A percentile compares a stretch with the other conserved stretches of the same genome.
These are phyloP conservation scores for Mortierella antarctica DNA, from an alignment of 192 early-diverging fungal genomes.

Conservation along the genomic window DNA sequence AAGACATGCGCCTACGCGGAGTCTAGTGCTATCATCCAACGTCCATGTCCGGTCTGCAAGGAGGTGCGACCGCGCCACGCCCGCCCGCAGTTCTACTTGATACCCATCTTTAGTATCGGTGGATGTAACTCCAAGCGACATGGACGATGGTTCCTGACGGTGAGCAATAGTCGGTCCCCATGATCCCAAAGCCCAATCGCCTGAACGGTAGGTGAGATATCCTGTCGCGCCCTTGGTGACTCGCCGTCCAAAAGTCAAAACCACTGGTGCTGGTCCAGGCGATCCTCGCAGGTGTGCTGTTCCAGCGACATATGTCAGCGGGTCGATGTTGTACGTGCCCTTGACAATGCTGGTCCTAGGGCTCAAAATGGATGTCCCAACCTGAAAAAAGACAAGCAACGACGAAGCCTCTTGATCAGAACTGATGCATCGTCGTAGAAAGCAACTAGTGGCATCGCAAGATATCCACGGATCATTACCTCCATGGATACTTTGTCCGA, in stretches of 20 bases:
- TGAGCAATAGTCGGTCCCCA: slow-evolving; percentile 66
- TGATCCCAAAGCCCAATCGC: slow-evolving; percentile 72
- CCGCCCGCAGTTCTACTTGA: slow-evolving; percentile 64
- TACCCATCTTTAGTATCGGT: slow-evolving; percentile 51
- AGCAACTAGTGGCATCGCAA: not conserved
- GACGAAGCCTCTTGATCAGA: not conserved
- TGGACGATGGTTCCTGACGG: slow-evolving; percentile 57
- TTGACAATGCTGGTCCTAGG: slow-evolving; percentile 70
- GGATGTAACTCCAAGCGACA: slow-evolving; percentile 60
- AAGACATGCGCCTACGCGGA: slow-evolving; percentile 55
- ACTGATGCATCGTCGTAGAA: not conserved
- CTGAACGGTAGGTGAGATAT: slow-evolving; percentile 80
- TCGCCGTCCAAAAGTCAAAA: slow-evolving; percentile 69
- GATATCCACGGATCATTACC: slow-evolving; percentile 40
- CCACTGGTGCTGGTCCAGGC: slow-evolving; percentile 71
- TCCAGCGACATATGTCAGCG: slow-evolving; percentile 70
- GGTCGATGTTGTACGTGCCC: slow-evolving; percentile 55
- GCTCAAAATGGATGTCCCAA: slow-evolving; percentile 64
- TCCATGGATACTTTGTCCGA: slow-evolving; percentile 78
- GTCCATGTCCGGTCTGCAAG: slow-evolving; percentile 60
- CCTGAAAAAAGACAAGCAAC: slow-evolving; percentile 21
- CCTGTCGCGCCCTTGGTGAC: slow-evolving; percentile 73
- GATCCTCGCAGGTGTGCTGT: slow-evolving; percentile 60
- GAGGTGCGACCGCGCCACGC: slow-evolving; percentile 60
- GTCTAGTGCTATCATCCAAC: slow-evolving; percentile 50